A percentile compares a stretch with the other conserved stretches of the same genome.
phyloP scores from a whole-genome alignment of 176 grass and related monocot species.

The Oryza meridionalis region DNA sequence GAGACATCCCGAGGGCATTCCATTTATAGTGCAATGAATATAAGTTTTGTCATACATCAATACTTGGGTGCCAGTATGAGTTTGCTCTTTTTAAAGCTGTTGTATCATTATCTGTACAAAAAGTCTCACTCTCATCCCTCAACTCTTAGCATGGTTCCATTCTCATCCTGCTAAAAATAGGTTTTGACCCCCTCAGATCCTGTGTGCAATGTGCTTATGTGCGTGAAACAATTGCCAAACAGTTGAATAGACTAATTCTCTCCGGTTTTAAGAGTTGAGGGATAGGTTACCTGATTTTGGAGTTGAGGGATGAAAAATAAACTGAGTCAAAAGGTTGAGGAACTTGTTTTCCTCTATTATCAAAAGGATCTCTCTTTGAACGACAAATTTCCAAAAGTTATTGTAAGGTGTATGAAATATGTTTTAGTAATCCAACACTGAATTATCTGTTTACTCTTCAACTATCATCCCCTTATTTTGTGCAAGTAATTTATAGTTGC shows the following conservation, averaged over 20 bases:
- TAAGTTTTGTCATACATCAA: neutral
- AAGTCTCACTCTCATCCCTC: neutral
- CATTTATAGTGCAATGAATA: neutral
- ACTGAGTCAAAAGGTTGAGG: neutral
- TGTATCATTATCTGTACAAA: neutral
- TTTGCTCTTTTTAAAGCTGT: constrained; percentile 10
- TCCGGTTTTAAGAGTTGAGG: neutral
- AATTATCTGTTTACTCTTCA: neutral
- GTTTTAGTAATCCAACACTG: neutral
- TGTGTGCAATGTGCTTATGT: neutral
- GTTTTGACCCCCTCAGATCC: no score
- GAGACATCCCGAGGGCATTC: no score
- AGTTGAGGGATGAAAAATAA: neutral
- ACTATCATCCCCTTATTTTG: neutral
- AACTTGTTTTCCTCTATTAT: neutral
- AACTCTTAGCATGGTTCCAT: no score
- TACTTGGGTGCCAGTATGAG: neutral
- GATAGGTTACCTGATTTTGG: neutral
- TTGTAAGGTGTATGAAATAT: neutral
- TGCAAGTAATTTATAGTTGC: neutral
- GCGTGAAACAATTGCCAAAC: neutral
- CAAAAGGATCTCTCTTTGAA: neutral
- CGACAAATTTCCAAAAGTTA: neutral
- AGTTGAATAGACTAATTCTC: neutral
- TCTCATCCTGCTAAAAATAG: no score